phyloP scores from a whole-genome alignment of 1,284 basidiomycete species.

The Ceratobasidium sp. region DNA sequence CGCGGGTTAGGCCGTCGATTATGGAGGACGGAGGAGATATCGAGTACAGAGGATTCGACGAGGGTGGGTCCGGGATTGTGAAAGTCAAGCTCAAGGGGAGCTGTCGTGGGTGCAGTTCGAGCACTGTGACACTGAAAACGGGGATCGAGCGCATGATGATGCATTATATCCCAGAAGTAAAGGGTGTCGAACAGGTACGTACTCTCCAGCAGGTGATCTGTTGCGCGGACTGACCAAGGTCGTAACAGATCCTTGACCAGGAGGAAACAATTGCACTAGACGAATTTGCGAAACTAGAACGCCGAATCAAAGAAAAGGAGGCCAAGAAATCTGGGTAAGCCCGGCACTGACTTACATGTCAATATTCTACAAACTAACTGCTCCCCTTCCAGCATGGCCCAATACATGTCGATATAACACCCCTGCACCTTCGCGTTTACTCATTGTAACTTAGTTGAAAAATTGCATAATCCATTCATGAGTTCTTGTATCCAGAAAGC shows the following conservation, averaged over 20 bases:
- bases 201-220: background rate
- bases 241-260: conserved; percentile 79
- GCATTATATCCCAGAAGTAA: conserved; percentile 99
- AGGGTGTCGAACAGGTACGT: conserved; percentile 92
- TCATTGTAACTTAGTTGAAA: background rate
- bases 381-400: conserved; percentile 66
- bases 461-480: background rate
- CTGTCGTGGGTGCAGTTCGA: conserved; percentile 93
- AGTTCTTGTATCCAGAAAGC: background rate
- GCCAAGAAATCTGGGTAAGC: conserved; percentile 60
- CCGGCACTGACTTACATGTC: background rate
- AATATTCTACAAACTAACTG: conserved; percentile 30
- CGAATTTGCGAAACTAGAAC: conserved; percentile 93
- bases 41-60: conserved; percentile 63
- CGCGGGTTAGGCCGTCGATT: conserved; percentile 93
- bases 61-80: conserved; percentile 61
- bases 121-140: conserved; percentile 93
- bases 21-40: conserved; percentile 71
- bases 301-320: conserved; percentile 68
- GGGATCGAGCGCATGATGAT: conserved; percentile 98
- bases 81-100: conserved; percentile 93
- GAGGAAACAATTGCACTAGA: conserved; percentile 89
- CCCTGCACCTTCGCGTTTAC: too few species aligned
- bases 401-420: conserved; percentile 69
- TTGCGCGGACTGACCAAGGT: conserved; percentile 18